phyloP scores from a whole-genome alignment of 768 basidiomycete genomes.

The Chalciporus pseudorubinellus region DNA sequence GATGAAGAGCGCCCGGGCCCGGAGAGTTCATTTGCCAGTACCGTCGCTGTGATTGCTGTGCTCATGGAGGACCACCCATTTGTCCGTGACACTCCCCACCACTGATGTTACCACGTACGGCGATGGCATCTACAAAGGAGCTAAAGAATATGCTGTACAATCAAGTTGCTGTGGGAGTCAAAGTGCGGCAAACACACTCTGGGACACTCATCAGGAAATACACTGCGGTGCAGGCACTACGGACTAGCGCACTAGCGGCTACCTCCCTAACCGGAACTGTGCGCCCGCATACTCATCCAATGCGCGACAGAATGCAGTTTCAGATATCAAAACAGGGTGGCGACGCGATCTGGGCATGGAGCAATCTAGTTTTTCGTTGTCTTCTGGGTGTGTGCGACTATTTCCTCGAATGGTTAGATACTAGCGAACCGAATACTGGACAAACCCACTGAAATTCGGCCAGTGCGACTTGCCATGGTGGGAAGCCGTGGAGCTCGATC shows the following conservation, averaged over 20 bases:
- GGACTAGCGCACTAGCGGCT: conserved; percentile 15
- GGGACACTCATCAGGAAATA: not conserved
- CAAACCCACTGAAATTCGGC: conserved; percentile 73
- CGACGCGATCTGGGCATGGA: not conserved
- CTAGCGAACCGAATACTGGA: not conserved
- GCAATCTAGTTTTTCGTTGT: not conserved
- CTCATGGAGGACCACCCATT: too few relatives aligned
- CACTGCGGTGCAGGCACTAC: conserved; percentile 7
- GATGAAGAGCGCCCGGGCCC: too few relatives aligned
- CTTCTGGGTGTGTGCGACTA: conserved; percentile 25
- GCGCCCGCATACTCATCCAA: conserved; percentile 71
- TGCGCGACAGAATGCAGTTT: conserved; percentile 62
- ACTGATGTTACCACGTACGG: too few relatives aligned
- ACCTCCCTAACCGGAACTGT: conserved; percentile 79
- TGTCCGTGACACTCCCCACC: too few relatives aligned
- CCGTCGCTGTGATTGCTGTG: too few relatives aligned
- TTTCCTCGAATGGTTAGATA: conserved; percentile 3
- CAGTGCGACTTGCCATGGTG: conserved; percentile 82
- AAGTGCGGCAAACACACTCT: not conserved
- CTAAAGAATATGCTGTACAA: too few relatives aligned
- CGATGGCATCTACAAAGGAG: not conserved
- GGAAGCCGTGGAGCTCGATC: conserved; percentile 71
- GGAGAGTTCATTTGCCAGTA: too few relatives aligned
- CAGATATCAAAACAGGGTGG: conserved; percentile 38
- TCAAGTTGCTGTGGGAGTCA: not conserved